These are phyloP conservation scores for Mortierella hygrophila DNA, from an alignment of 192 early-diverging fungal genomes.

Conservation along the genomic window DNA sequence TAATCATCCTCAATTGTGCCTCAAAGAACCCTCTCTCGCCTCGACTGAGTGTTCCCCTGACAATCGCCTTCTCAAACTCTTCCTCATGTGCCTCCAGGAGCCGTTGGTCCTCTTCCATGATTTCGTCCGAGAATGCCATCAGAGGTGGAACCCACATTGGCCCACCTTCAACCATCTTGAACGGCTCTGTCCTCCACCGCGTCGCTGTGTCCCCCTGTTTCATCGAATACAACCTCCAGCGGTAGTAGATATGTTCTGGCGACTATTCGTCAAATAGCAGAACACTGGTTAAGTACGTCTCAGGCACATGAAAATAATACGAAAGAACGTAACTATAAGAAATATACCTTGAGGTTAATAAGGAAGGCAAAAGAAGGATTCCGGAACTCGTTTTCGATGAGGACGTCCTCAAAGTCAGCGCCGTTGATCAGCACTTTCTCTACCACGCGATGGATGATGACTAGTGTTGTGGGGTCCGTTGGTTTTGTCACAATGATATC, in stretches of 20 bases:
- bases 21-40: constrained; percentile 62
- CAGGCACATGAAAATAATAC: neutral
- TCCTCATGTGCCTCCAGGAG: constrained; percentile 58
- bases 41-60: constrained; percentile 62
- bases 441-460: constrained; percentile 86
- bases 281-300: neutral
- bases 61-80: constrained; percentile 52
- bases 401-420: constrained; percentile 70
- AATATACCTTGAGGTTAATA: constrained; percentile 72
- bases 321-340: neutral
- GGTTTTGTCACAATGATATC: constrained; percentile 81
- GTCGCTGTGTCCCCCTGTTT: constrained; percentile 83
- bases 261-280: constrained; percentile 47
- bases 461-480: constrained; percentile 60
- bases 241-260: constrained; percentile 88
- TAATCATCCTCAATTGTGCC: constrained; percentile 59
- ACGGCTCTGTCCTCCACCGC: constrained; percentile 82
- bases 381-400: constrained; percentile 61
- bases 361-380: constrained; percentile 83
- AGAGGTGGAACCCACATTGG: constrained; percentile 90
- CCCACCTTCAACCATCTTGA: constrained; percentile 89
- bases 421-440: constrained; percentile 85
- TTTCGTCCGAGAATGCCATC: constrained; percentile 76
- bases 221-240: constrained; percentile 92
- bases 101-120: constrained; percentile 67